Conservation (phyloP, 257 asterid genomes). For the Osmanthus fragrans region DNA sequence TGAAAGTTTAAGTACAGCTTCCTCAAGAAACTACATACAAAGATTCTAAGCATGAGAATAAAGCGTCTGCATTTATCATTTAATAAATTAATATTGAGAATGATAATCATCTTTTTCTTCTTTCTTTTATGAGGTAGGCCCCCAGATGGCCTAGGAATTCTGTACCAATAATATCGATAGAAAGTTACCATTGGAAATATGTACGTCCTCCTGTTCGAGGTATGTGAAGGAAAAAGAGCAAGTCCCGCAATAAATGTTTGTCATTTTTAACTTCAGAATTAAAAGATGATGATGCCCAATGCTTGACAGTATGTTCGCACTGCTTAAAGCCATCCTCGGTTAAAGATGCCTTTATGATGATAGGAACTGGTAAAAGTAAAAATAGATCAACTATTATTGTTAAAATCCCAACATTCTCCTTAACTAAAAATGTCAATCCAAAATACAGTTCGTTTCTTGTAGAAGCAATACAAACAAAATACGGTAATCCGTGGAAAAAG, state of each 20-base stretch:
- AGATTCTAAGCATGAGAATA: constrained; percentile 14
- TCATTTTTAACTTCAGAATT: constrained; percentile 56
- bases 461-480: constrained; percentile 5
- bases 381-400: neutral
- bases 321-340: constrained; percentile 45
- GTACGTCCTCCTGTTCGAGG: constrained; percentile 74
- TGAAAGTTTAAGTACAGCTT: constrained; percentile 62
- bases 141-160: constrained; percentile 8
- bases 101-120: neutral
- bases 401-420: neutral
- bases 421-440: neutral
- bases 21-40: constrained; percentile 69
- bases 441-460: constrained; percentile 5
- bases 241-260: constrained; percentile 67
- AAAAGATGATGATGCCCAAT: constrained; percentile 75
- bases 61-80: constrained; percentile 20
- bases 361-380: constrained; percentile 40
- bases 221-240: constrained; percentile 92
- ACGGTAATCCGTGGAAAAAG: neutral
- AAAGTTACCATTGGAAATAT: constrained; percentile 76
- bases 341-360: constrained; percentile 39
- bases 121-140: constrained; percentile 9
- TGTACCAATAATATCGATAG: constrained; percentile 4
- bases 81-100: constrained; percentile 9
- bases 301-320: constrained; percentile 68